Evolutionary conservation across 129 eudicot genomes (phyloP), one percentile per base, ranked within the genome.

Genomic region (Lactuca sativa): DNA sequence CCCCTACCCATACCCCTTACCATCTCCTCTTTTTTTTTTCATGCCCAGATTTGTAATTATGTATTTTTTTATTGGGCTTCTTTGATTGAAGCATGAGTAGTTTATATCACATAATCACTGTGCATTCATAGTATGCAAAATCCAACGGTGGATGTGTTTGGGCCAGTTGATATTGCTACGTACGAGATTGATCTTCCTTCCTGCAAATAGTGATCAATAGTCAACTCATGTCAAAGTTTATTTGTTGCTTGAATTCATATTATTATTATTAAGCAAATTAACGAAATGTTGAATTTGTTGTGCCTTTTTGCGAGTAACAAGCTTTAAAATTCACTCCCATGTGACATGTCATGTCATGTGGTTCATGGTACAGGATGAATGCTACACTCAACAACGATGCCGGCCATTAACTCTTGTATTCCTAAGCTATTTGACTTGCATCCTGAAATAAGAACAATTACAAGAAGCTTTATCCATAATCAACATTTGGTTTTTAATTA

Each of bases 21-120:
- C 36, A 41, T 41, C 44, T 16, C 32, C 44, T 56, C 36, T 38
- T 31, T 56, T 44, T 38, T 31, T 56, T 70, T 72, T 69, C 64
- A 69, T 30, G 78, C 56, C 61, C 58, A 66, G 74, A 59, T 44
- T 70, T 81, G 78, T 75, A 80, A 60, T 65, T 81, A 64, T 75
- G 30, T 48, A 12, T 71, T 25, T 71, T 4, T 33, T 48, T 49
- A 48, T 16, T 31, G 61, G 76, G 76, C 37, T 32, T 57, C 33
- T 25, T 66, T 56, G 79, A n/a, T 33, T 72, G 67, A 14, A 31
- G 2, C 7, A 57, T 33, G 7, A 53, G 5, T 25, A 25, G 30
- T 25, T 25, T 25, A 40, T 40, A 40, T 7, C 2, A 5, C 44
- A 7, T 40, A 40, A 0, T 40, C 9, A 40, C 9, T 40, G 44